Base-by-base conservation (phyloP, 805 yeast genomes). In the Yamadazyma phyllophila region DNA sequence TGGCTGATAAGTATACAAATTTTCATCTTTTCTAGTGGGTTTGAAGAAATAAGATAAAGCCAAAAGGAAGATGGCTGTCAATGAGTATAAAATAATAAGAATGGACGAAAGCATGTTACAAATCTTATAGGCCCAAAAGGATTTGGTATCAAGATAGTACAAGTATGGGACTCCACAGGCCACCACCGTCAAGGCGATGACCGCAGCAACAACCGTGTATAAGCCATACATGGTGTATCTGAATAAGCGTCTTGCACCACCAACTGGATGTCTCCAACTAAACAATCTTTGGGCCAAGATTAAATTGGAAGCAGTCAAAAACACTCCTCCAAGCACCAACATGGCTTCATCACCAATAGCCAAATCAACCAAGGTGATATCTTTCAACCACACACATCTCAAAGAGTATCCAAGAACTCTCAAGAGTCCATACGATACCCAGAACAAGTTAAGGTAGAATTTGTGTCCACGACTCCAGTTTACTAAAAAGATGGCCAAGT, bases 251-350 rank as follows among this genome's bases (percentile, higher is more conserved):
- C 75, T 61, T 15, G 79, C 72, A 33, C 90, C 91, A 9, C 81
- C 74, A 42, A 78, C 81, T 7, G 92, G 91, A 58, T 85, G 91
- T 60, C 83, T 71, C 87, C 89, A 83, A 5, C 88, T 82, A 63
- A 83, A 83, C 16, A 85, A 67, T 59, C 92, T 76, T 60, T 84
- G 90, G 24, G 85, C 52, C 37, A 85, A 63, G 17, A 83, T 75
- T 60, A 83, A 68, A 58, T 81, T 82, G 54, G 80, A 71, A 2
- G 83, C 73, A 14, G 80, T 78, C 37, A 85, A 57, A 26, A 80
- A 59, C 3, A 82, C 76, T n/a, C 77, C 71, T 3, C 88, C 81
- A 7, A 82, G 67, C 53, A 81, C 73, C 26, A 76, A 57, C 46
- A 85, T 73, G 16, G 82, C 79, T 40, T 74, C 77, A 1, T 80